phyloP scores from a whole-genome alignment of 1,139 yeast genomes.

The Sugiyamaella japonica region DNA sequence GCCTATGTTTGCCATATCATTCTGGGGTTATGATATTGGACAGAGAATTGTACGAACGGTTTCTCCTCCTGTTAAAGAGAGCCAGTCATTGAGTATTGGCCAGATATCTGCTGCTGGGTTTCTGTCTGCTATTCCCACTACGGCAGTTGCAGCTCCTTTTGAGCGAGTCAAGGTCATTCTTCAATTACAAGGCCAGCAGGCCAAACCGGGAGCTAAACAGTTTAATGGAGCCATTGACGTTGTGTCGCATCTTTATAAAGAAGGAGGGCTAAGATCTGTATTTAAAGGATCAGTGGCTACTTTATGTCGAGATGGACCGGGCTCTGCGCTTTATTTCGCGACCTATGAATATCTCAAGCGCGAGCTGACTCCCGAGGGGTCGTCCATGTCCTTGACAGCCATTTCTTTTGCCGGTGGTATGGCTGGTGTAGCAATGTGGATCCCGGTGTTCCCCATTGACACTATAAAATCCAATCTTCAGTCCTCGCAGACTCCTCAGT shows the following conservation, averaged over 20 bases:
- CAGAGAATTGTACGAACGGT: slow-evolving; percentile 61
- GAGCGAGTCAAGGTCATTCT: slow-evolving; percentile 93
- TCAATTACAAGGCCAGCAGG: slow-evolving; percentile 69
- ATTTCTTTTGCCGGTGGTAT: slow-evolving; percentile 89
- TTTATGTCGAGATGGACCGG: slow-evolving; percentile 96
- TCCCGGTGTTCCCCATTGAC: slow-evolving; percentile 93
- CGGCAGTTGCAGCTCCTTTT: slow-evolving; percentile 93
- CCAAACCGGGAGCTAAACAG: slow-evolving; percentile 40
- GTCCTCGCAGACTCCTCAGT: slow-evolving; percentile 58
- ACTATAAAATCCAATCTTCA: slow-evolving; percentile 89
- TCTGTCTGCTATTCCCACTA: slow-evolving; percentile 91
- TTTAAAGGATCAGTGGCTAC: slow-evolving; percentile 93
- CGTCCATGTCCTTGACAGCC: slow-evolving; percentile 63
- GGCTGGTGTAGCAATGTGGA: slow-evolving; percentile 98
- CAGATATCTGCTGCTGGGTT: slow-evolving; percentile 95
- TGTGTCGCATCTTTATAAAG: slow-evolving; percentile 65
- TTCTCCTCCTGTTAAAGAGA: slow-evolving; percentile 44
- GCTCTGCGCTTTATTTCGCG: slow-evolving; percentile 95
- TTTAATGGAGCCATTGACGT: slow-evolving; percentile 57
- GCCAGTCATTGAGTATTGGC: slow-evolving; percentile 53
- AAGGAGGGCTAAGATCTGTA: slow-evolving; percentile 82
- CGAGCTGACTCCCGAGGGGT: slow-evolving; percentile 55
- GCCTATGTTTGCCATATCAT: slow-evolving; percentile 97
- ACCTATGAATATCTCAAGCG: slow-evolving; percentile 84
- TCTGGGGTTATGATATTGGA: slow-evolving; percentile 98